Base-by-base conservation (phyloP, 2,329 filamentous ascomycete genomes). In the Xylaria multiplex region DNA sequence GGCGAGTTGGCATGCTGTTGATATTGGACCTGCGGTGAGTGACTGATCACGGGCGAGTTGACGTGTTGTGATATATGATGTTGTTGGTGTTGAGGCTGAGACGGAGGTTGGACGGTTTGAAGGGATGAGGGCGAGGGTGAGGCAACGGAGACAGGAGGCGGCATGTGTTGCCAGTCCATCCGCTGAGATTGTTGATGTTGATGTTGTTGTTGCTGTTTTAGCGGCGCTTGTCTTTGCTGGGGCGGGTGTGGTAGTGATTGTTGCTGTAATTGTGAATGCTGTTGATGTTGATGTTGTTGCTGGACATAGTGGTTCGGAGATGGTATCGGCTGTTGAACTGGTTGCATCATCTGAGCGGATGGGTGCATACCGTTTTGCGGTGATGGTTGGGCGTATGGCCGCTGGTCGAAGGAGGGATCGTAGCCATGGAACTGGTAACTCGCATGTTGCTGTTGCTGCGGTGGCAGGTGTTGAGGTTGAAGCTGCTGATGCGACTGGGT, bases 251-350 rank as follows among this genome's bases (percentile, higher is more conserved):
- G 64, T 2, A 54, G 59, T 49, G 64, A 66, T 1, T 62, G 64
- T 50, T 68, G 68, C 42, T 55, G 67, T 40, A 16, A 27, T 16
- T 22, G 50, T 14, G 16, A 37, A 37, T 40, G 37, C 37, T 63
- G 73, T n/a, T 75, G 73, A 56, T 78, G 74, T 7, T 75, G 73
- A 14, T 77, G 76, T 2, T 74, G 74, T 53, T 76, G 77, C n/a
- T 68, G 65, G 43, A 73, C 70, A 69, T 78, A 77, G 27, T 77
- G 73, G 46, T 57, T 37, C 74, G 75, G 64, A 68, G 70, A 76
- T 46, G 78, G 77, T 42, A 75, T 71, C 19, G 80, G 76, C 50
- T 80, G 81, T 52, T 77, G 75, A 43, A 73, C 71, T 27, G 78
- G 71, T n/a, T 76, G 75, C 61, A 72, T 64, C 66, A 68, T 67